Evolutionary conservation across 1,284 basidiomycete species (phyloP).

Genomic region (Cutaneotrichosporon sp.): DNA sequence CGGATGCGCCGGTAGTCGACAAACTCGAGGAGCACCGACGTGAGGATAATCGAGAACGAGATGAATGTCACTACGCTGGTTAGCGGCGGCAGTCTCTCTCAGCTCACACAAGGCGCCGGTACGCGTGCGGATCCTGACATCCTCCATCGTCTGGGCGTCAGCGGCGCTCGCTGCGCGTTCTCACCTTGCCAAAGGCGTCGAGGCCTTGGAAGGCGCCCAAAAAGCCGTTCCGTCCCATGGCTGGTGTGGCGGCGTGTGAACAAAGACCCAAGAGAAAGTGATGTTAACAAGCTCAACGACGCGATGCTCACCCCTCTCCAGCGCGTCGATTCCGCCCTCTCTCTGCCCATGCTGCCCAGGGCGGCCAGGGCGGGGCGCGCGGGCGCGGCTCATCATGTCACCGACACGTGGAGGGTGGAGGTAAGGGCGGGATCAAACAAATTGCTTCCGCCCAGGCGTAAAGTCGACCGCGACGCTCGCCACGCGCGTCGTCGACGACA

Average conservation of each 20-base stretch:
- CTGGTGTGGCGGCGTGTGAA: not conserved
- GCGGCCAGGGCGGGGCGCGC: no score
- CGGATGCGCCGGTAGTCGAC: conserved; percentile 88
- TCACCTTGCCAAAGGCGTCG: conserved; percentile 97
- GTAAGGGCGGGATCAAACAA: conserved; percentile 4
- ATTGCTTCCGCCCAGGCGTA: conserved; percentile 8
- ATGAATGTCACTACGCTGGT: conserved; percentile 96
- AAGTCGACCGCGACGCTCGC: conserved; percentile 7
- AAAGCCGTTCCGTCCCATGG: conserved; percentile 53
- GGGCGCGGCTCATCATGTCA: no score
- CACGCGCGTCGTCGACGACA: conserved; percentile 11
- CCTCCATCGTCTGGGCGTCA: conserved; percentile 78
- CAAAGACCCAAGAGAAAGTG: not conserved
- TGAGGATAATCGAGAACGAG: conserved; percentile 85
- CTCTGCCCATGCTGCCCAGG: no score
- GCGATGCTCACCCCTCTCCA: conserved; percentile 1
- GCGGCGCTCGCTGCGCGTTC: conserved; percentile 20
- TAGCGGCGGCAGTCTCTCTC: conserved; percentile 13
- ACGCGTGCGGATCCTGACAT: conserved; percentile 95
- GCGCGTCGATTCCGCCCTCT: conserved; percentile 3
- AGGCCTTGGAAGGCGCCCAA: conserved; percentile 58
- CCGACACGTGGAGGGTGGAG: conserved; percentile 9
- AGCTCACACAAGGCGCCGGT: conserved; percentile 82
- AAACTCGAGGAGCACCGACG: conserved; percentile 91
- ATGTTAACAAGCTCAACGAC: not conserved